phyloP scores from a whole-genome alignment of 192 early-diverging fungal genomes.

The Coemansia umbellata region DNA sequence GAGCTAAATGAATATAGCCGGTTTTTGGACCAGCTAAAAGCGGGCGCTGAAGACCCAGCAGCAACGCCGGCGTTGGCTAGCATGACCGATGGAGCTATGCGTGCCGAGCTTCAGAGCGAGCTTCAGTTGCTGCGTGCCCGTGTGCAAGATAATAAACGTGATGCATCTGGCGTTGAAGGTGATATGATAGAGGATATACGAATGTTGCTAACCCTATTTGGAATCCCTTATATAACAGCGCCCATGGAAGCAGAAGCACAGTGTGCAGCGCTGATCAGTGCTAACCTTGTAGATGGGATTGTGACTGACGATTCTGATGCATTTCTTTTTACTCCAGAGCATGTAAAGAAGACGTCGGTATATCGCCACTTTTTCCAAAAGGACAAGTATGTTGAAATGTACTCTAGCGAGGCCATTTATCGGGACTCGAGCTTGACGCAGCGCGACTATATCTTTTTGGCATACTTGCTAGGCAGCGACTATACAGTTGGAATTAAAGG shows the following conservation, averaged over 20 bases:
- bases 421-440: conserved; percentile 65
- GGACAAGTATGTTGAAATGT: conserved; percentile 85
- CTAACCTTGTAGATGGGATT: conserved; percentile 83
- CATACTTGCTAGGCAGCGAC: conserved; percentile 94
- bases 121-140: conserved; percentile 24
- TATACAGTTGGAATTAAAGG: conserved; percentile 89
- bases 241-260: conserved; percentile 99
- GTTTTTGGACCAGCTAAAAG: conserved; percentile 50
- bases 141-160: conserved; percentile 27
- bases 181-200: conserved; percentile 56
- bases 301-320: conserved; percentile 97
- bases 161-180: conserved; percentile 27
- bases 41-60: neutral
- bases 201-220: conserved; percentile 83
- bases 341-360: conserved; percentile 48
- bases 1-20: conserved; percentile 66
- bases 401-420: conserved; percentile 60
- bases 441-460: conserved; percentile 73
- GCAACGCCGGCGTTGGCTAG: neutral
- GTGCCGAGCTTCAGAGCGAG: conserved; percentile 31
- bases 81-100: conserved; percentile 12
- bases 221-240: conserved; percentile 86
- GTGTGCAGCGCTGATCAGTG: conserved; percentile 69
- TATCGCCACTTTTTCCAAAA: conserved; percentile 95
- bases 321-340: conserved; percentile 81